Evolutionary conservation across 352 stramenopile species (phyloP), one percentile per base, ranked within the genome.

Genomic region (Phytophthora gonapodyides): DNA sequence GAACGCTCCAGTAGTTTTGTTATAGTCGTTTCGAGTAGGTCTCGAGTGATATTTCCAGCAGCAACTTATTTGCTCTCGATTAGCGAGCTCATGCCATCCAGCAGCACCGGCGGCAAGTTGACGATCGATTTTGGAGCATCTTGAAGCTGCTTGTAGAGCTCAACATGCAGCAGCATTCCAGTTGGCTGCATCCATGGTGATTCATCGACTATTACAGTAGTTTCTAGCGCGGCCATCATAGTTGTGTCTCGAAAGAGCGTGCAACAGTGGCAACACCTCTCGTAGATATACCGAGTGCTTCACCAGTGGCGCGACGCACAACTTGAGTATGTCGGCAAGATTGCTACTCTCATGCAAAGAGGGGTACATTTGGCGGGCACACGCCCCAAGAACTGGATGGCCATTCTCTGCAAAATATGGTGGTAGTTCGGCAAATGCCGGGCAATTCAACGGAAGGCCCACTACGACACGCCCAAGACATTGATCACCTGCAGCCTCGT

Each of bases 401-500:
- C n/a, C n/a, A n/a, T n/a, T n/a, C n/a, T n/a, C n/a, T n/a, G n/a
- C n/a, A 41, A 63, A 61, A 48, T 64, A 55, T 0, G 42, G 49
- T 16, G 61, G 50, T 0, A 69, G 31, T 10, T 16, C 15, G 2
- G 30, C 41, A 57, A 67, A 67, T 33, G 11, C 17, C 13, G 43
- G n/a, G 2, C 3, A 35, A 12, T 64, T 64, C 7, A 61, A 7
- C 6, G 61, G 53, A 12, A 69, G 24, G 0, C 47, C 53, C 9
- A 47, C 54, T 15, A 64, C 31, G 5, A 63, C 53, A 16, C 61
- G 41, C 12, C 47, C 53, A 12, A 64, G 13, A 16, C 42, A 69
- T 43, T 64, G 40, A 49, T 70, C 55, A 7, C 55, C 50, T 15
- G 55, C 55, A 12, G 19, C 31, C 19, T 62, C 62, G 24, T 70